These are phyloP conservation scores for Talaromyces verruculosus DNA, from an alignment of 2,329 filamentous ascomycete species.

Conservation along the genomic window DNA sequence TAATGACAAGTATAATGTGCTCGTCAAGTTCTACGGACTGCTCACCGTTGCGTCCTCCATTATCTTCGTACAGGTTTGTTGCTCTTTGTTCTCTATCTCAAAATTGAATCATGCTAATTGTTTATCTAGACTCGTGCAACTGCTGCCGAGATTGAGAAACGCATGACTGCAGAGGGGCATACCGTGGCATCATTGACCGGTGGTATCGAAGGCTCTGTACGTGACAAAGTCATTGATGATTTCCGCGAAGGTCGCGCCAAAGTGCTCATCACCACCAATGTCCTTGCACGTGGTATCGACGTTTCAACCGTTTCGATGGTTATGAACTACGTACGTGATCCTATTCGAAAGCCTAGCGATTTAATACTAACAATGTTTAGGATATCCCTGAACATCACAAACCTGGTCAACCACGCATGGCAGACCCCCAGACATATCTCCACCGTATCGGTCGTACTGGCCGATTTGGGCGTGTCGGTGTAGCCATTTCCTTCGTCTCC, in stretches of 20 bases:
- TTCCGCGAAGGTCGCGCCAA: constrained; percentile 88
- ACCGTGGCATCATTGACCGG: constrained; percentile 88
- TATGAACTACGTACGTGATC: constrained; percentile 75
- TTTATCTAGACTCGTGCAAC: constrained; percentile 72
- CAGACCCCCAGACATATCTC: constrained; percentile 92
- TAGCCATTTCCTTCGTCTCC: constrained; percentile 91
- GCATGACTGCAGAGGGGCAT: constrained; percentile 87
- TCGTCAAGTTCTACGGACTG: constrained; percentile 90
- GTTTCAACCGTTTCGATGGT: constrained; percentile 92
- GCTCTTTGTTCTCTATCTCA: background rate
- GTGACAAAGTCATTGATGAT: constrained; percentile 79
- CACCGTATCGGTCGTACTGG: constrained; percentile 97
- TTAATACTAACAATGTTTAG: constrained; percentile 25
- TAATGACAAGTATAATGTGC: constrained; percentile 78
- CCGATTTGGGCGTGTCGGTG: constrained; percentile 92
- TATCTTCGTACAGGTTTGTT: constrained; percentile 85
- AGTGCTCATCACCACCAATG: constrained; percentile 96
- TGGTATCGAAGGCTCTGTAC: constrained; percentile 77
- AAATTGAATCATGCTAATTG: constrained; percentile 25
- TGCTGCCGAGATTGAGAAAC: constrained; percentile 77
- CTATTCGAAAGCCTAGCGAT: background rate
- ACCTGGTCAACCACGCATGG: constrained; percentile 57
- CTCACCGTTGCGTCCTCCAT: constrained; percentile 97
- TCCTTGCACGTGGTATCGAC: constrained; percentile 93
- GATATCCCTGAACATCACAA: constrained; percentile 69